Conservation (phyloP, 2,329 filamentous ascomycete genomes). For the Rhynchosporium graminicola region DNA sequence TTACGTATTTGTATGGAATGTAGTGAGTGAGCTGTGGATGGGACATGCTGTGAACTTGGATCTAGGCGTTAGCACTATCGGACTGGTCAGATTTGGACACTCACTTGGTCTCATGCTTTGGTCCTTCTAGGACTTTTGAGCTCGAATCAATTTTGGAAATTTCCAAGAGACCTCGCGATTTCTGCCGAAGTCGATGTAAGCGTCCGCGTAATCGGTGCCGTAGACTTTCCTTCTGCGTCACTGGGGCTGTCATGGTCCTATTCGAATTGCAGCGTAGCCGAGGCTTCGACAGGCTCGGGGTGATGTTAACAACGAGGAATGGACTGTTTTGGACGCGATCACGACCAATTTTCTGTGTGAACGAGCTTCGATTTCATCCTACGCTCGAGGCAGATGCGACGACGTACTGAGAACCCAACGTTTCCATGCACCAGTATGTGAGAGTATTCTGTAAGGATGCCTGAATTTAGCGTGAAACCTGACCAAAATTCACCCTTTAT, state of each 20-base stretch:
- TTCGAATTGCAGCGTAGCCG: neutral
- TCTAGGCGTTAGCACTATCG: conserved; percentile 10
- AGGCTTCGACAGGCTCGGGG: neutral
- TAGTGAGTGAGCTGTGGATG: conserved; percentile 11
- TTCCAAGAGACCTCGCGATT: neutral
- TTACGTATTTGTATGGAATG: conserved; percentile 1
- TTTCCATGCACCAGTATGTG: too few relatives aligned
- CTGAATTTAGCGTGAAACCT: too few relatives aligned
- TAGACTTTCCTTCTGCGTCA: neutral
- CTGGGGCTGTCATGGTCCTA: conserved; percentile 1
- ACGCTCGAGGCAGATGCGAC: too few relatives aligned
- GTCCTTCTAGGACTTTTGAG: neutral
- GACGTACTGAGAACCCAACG: too few relatives aligned
- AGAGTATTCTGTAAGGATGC: too few relatives aligned
- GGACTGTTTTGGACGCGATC: too few relatives aligned
- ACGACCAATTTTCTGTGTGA: too few relatives aligned
- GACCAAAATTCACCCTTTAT: too few relatives aligned
- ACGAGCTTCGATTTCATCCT: too few relatives aligned
- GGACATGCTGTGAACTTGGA: conserved; percentile 12
- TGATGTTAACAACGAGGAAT: neutral
- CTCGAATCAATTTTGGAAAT: conserved; percentile 2
- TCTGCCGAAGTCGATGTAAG: neutral
- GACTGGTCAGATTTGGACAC: conserved; percentile 8
- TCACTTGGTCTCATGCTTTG: neutral
- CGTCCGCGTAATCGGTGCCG: neutral